These are phyloP conservation scores for Dactylella cylindrospora DNA, from an alignment of 2,329 filamentous ascomycete species.

Conservation along the genomic window DNA sequence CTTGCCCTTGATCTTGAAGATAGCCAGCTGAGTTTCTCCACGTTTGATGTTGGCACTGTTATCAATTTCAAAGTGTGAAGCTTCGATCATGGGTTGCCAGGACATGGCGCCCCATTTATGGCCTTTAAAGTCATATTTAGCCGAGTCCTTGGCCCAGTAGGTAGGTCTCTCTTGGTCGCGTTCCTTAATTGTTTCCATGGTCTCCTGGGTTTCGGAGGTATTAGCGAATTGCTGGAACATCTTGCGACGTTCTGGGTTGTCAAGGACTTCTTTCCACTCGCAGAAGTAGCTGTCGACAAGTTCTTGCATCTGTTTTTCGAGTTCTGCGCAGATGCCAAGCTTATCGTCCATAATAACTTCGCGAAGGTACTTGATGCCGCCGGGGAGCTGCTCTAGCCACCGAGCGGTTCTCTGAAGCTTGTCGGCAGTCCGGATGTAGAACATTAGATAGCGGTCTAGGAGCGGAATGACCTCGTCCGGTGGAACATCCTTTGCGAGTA, in stretches of 20 bases:
- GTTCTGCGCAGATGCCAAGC: conserved; percentile 77
- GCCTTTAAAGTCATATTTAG: conserved; percentile 70
- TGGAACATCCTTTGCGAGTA: conserved; percentile 82
- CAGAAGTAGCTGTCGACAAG: conserved; percentile 83
- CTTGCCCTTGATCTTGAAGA: conserved; percentile 78
- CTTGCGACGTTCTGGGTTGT: conserved; percentile 65
- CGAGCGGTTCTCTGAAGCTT: conserved; percentile 84
- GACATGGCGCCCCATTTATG: conserved; percentile 65
- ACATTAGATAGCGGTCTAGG: conserved; percentile 84
- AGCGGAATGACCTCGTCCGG: conserved; percentile 80
- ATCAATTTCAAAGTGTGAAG: conserved; percentile 66
- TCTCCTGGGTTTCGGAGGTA: conserved; percentile 69
- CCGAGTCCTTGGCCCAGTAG: conserved; percentile 72
- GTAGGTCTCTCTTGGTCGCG: conserved; percentile 72
- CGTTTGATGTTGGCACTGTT: conserved; percentile 75
- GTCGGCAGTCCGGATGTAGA: conserved; percentile 91
- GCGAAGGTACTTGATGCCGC: conserved; percentile 78
- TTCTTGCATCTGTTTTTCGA: conserved; percentile 85
- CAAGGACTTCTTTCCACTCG: conserved; percentile 84
- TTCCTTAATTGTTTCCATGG: conserved; percentile 70
- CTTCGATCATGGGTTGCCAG: conserved; percentile 79
- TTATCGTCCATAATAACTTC: conserved; percentile 83
- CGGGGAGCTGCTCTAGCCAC: conserved; percentile 82
- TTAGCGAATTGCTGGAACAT: conserved; percentile 84
- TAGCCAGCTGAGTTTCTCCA: conserved; percentile 82